These are phyloP conservation scores for Eragrostis tef DNA, from an alignment of 202 grass and related monocot genomes.

Conservation along the genomic window DNA sequence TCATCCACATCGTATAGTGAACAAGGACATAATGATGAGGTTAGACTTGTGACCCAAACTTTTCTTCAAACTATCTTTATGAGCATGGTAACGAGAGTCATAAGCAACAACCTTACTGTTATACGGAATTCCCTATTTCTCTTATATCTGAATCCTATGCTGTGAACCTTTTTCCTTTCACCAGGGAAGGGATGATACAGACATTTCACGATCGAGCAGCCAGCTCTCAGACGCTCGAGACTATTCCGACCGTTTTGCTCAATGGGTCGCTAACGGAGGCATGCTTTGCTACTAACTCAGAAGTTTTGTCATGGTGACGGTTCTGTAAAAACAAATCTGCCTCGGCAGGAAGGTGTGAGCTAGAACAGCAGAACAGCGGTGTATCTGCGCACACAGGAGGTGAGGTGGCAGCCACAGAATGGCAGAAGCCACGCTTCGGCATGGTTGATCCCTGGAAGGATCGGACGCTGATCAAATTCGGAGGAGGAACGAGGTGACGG, in stretches of 20 bases:
- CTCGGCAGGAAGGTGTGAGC: background rate
- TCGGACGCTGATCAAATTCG: background rate
- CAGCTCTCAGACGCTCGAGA: constrained; percentile 47
- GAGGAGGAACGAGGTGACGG: background rate
- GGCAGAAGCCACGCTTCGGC: constrained; percentile 21
- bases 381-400: background rate
- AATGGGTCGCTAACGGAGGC: constrained; percentile 76
- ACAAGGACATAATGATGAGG: constrained; percentile 54
- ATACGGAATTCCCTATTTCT: background rate
- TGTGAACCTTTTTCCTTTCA: constrained; percentile 9
- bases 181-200: constrained; percentile 62
- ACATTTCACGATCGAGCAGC: constrained; percentile 51
- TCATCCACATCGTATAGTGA: constrained; percentile 55
- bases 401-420: background rate
- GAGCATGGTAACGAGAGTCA: background rate
- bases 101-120: background rate
- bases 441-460: background rate
- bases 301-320: constrained; percentile 27
- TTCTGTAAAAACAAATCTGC: constrained; percentile 11
- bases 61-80: background rate
- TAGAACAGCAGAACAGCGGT: constrained; percentile 9
- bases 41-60: constrained; percentile 27
- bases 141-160: background rate
- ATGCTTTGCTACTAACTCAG: constrained; percentile 69
- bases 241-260: constrained; percentile 73